Evolutionary conservation across 1,284 basidiomycete genomes (phyloP).

Genomic region (Papiliotrema nemorosa): DNA sequence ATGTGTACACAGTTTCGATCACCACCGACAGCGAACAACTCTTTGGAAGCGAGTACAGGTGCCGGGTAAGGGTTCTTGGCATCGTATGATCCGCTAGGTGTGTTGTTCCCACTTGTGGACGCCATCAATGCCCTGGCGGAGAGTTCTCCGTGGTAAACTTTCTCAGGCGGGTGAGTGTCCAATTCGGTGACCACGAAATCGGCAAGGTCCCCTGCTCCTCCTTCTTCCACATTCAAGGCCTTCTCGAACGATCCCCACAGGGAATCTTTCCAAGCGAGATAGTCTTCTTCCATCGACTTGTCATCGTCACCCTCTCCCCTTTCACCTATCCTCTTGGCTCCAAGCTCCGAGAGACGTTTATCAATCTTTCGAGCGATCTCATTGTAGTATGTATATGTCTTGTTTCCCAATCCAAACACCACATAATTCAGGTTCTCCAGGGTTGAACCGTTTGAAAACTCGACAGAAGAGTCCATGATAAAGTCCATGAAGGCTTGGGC

Average conservation of each 20-base stretch:
- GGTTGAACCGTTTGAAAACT: slow-evolving; percentile 65
- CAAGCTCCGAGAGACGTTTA: slow-evolving; percentile 68
- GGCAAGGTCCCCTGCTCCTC: slow-evolving; percentile 88
- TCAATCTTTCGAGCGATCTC: slow-evolving; percentile 81
- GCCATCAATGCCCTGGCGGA: slow-evolving; percentile 74
- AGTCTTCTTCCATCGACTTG: slow-evolving; percentile 99
- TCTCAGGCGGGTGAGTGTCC: slow-evolving; percentile 64
- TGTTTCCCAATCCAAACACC: slow-evolving; percentile 91
- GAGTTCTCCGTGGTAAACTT: slow-evolving; percentile 88
- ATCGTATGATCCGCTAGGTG: slow-evolving; percentile 60
- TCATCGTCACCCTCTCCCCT: slow-evolving; percentile 97
- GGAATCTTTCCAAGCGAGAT: slow-evolving; percentile 97
- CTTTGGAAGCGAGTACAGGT: slow-evolving; percentile 70
- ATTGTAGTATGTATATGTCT: slow-evolving; percentile 95
- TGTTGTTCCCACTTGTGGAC: slow-evolving; percentile 46
- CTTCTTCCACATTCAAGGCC: slow-evolving; percentile 85
- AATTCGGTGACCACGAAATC: slow-evolving; percentile 91
- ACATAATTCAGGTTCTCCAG: slow-evolving; percentile 91
- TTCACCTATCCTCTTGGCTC: slow-evolving; percentile 81
- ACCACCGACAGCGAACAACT: slow-evolving; percentile 71
- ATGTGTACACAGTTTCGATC: slow-evolving; percentile 94
- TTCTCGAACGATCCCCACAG: slow-evolving; percentile 89
- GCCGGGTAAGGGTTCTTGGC: slow-evolving; percentile 95
- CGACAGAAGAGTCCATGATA: slow-evolving; percentile 76
- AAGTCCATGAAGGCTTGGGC: slow-evolving; percentile 94